These are phyloP conservation scores for Candida dendrica DNA, from an alignment of 805 yeast species.

Conservation along the genomic window DNA sequence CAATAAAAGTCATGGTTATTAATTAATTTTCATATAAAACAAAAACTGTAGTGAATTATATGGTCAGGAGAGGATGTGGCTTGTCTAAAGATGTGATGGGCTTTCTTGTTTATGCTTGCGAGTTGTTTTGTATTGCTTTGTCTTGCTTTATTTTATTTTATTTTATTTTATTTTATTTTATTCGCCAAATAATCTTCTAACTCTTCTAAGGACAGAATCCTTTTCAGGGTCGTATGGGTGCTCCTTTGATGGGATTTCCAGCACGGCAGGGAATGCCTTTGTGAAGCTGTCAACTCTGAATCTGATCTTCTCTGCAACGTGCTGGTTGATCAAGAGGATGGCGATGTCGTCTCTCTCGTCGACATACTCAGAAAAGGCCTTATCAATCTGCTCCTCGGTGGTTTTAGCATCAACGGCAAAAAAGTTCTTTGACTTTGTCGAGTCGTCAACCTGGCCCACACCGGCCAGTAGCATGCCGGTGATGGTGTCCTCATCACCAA, in stretches of 20 bases:
- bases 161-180: conserved; percentile 27
- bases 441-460: conserved; percentile 70
- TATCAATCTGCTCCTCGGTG: conserved; percentile 63
- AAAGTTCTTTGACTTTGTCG: conserved; percentile 67
- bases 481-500: conserved; percentile 96
- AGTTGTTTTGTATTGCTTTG: too few relatives aligned
- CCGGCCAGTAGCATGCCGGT: conserved; percentile 96
- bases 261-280: conserved; percentile 89
- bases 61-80: too few relatives aligned
- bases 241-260: conserved; percentile 96
- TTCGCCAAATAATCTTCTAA: conserved; percentile 92
- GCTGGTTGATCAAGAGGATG: conserved; percentile 87
- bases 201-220: conserved; percentile 91
- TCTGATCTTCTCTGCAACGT: conserved; percentile 86
- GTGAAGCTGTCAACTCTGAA: conserved; percentile 74
- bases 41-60: too few relatives aligned
- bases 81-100: too few relatives aligned
- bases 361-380: conserved; percentile 71
- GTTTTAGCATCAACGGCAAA: conserved; percentile 73
- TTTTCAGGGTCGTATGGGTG: conserved; percentile 98
- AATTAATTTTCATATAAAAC: too few relatives aligned
- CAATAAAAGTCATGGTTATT: background rate
- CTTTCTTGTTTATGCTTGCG: too few relatives aligned
- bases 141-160: too few relatives aligned
- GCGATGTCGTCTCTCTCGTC: conserved; percentile 81